Evolutionary conservation across 495 filamentous ascomycete genomes (phyloP), one percentile per base, ranked within the genome.

Genomic region (Lophiostoma macrostomum): DNA sequence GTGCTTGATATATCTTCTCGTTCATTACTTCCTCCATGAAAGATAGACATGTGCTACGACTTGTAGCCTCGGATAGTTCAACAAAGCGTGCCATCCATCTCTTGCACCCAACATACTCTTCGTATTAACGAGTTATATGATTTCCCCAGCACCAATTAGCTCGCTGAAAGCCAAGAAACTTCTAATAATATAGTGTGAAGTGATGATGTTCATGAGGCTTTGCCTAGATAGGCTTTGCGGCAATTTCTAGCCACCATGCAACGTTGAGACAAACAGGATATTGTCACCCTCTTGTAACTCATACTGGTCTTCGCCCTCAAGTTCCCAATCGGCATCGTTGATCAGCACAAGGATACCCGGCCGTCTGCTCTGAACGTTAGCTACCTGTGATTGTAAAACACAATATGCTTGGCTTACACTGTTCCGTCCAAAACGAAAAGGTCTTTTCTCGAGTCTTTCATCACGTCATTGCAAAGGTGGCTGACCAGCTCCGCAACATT

Each of bases 321-420:
- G 80, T 71, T 96, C 91, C 93, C 93, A 99, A 66, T 99, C 93
- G 34, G 87, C 85, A 60, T 99, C 91, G 67, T 99, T 99, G 69
- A 99, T 91, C 50, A 99, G 74, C 13, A 96, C 94, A 39, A 99
- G 80, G 62, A 97, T 95, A n/a, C 93, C 93, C 5, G 93, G 91
- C 40, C 94, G 88, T 27, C 93, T 97, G 60, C 3, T 39, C 35
- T 13, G 28, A 51, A 4, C 29, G 32, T 47, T 39, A 61, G 57
- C 12, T 35, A 31, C 11, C 16, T 25, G 11, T 5, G 16, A 32
- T 18, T 7, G 5, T 38, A 37, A 14, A 19, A 24, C 12, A 27
- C 23, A 16, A 11, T 3, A 1, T 5, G 42, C 13, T 27, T 46
- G 12, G 73, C 87, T 59, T 80, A 97, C 93, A 97, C 83, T 61